Conservation (phyloP, 1,284 basidiomycete genomes). For the Cerrena zonata region DNA sequence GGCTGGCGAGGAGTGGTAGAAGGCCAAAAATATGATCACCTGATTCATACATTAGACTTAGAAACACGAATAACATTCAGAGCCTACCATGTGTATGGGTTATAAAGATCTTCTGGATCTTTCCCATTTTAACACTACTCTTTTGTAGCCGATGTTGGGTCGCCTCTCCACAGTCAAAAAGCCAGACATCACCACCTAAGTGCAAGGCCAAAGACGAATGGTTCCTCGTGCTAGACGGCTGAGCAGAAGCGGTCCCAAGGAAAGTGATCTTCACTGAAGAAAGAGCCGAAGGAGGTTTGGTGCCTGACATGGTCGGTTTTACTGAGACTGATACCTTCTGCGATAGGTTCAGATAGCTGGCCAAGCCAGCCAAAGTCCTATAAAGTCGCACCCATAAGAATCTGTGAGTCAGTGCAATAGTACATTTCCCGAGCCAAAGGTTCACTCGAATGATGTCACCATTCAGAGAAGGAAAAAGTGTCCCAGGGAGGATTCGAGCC, state of each 20-base stretch:
- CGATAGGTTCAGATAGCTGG: too few species aligned
- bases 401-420: too few species aligned
- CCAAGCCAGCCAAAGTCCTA: too few species aligned
- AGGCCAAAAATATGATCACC: constrained; percentile 86
- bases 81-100: constrained; percentile 83
- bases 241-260: constrained; percentile 72
- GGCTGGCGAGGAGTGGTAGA: constrained; percentile 63
- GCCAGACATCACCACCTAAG: constrained; percentile 63
- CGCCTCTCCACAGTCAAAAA: constrained; percentile 89
- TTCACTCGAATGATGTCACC: background rate
- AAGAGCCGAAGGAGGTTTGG: constrained; percentile 13
- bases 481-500: constrained; percentile 10
- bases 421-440: too few species aligned
- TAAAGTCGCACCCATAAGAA: too few species aligned
- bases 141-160: constrained; percentile 79
- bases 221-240: constrained; percentile 69
- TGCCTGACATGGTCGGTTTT: background rate
- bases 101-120: constrained; percentile 82
- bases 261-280: constrained; percentile 58
- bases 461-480: constrained; percentile 4
- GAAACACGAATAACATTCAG: background rate
- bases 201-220: constrained; percentile 67
- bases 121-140: constrained; percentile 68
- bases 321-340: too few species aligned
- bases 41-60: constrained; percentile 27